Conservation (phyloP, 208 protist genomes). For the Blechomonas ayalai region DNA sequence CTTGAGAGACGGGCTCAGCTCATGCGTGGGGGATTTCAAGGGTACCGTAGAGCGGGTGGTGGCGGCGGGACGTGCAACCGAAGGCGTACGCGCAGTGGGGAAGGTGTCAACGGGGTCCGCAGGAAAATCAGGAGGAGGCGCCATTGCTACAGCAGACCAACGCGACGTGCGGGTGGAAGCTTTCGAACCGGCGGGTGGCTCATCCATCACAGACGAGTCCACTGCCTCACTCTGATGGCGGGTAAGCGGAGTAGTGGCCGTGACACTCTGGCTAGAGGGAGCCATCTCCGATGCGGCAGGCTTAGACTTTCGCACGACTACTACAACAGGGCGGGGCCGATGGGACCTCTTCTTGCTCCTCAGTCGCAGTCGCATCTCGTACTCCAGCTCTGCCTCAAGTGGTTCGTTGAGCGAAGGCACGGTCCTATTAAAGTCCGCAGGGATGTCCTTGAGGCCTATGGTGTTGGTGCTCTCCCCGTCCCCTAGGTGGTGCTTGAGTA, state of each 20-base stretch:
- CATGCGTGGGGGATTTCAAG: too few species aligned
- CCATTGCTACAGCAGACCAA: too few species aligned
- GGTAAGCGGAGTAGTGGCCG: background rate
- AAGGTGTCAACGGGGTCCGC: too few species aligned
- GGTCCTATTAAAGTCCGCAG: conserved; percentile 53
- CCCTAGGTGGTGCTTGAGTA: conserved; percentile 82
- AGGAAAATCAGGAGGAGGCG: too few species aligned
- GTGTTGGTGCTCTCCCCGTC: conserved; percentile 57
- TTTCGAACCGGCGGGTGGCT: background rate
- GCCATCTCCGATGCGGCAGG: background rate
- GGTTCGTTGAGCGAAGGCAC: conserved; percentile 51
- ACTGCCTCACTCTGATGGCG: background rate
- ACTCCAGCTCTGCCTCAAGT: conserved; percentile 55
- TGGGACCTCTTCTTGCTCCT: conserved; percentile 4
- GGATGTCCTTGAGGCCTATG: conserved; percentile 51
- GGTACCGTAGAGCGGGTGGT: too few species aligned
- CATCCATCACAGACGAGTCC: background rate
- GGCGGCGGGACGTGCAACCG: too few species aligned
- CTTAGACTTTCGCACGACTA: too few species aligned
- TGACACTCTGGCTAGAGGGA: background rate
- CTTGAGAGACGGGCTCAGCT: too few species aligned
- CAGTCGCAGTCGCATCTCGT: conserved; percentile 22
- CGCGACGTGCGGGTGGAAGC: too few species aligned
- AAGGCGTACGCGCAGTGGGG: too few species aligned
- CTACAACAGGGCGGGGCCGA: too few species aligned